Evolutionary conservation across 2,329 filamentous ascomycete species (phyloP).

Genomic region (Aschersonia sp.): DNA sequence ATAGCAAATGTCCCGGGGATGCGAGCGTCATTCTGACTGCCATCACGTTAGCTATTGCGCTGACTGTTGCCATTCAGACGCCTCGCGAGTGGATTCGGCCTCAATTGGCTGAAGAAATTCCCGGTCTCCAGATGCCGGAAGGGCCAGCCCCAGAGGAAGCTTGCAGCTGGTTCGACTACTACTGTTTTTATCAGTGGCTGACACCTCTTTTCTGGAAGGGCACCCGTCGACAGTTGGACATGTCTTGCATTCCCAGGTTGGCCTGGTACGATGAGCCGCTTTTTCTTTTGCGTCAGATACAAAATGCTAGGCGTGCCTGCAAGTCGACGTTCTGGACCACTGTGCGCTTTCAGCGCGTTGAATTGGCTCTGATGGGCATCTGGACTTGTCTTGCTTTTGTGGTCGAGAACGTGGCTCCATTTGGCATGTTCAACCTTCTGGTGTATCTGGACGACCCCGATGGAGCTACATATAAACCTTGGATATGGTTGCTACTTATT

Average conservation of each 20-base stretch:
- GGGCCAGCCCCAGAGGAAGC: conserved; percentile 35
- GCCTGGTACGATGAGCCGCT: conserved; percentile 42
- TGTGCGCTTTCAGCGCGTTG: conserved; percentile 24
- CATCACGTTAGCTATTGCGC: conserved; percentile 19
- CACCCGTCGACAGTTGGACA: conserved; percentile 25
- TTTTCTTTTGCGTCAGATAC: conserved; percentile 28
- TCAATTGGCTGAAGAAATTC: conserved; percentile 20
- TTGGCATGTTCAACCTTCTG: conserved; percentile 37
- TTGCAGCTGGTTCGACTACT: conserved; percentile 38
- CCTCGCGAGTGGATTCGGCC: conserved; percentile 37
- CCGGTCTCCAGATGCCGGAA: conserved; percentile 19
- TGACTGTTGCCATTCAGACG: conserved; percentile 26
- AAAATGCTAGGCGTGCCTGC: conserved; percentile 25
- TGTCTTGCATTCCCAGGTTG: conserved; percentile 31
- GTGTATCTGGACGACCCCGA: conserved; percentile 32
- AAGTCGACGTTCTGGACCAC: conserved; percentile 30
- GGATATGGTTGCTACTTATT: conserved; percentile 38
- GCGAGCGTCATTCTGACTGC: conserved; percentile 19
- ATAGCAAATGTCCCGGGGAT: conserved; percentile 14
- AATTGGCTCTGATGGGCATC: conserved; percentile 30
- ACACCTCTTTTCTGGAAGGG: conserved; percentile 34
- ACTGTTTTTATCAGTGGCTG: conserved; percentile 35
- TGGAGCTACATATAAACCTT: conserved; percentile 29
- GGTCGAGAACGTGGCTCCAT: conserved; percentile 36
- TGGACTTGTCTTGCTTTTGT: conserved; percentile 22